These are phyloP conservation scores for Cladosporium sp. DNA, from an alignment of 2,329 filamentous ascomycete genomes.

Conservation along the genomic window DNA sequence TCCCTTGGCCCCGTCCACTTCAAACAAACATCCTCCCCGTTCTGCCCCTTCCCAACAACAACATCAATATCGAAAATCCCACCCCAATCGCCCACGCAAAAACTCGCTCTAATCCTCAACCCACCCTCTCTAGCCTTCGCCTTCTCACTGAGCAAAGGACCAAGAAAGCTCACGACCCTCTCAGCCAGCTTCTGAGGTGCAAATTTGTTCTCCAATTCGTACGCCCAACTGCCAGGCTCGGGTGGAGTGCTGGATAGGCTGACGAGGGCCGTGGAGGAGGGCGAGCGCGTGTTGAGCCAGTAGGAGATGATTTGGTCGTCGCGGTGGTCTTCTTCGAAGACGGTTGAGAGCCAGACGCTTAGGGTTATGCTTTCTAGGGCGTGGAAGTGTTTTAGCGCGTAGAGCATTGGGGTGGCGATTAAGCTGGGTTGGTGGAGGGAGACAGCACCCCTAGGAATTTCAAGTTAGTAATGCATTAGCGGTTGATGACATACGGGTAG, in stretches of 20 bases:
- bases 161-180: conserved; percentile 37
- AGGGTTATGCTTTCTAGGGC: conserved; percentile 39
- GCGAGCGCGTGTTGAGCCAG: conserved; percentile 39
- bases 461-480: no score
- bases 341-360: conserved; percentile 39
- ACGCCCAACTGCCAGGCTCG: conserved; percentile 38
- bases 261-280: conserved; percentile 36
- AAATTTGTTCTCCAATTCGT: conserved; percentile 36
- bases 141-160: conserved; percentile 35
- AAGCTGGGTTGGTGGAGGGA: conserved; percentile 35
- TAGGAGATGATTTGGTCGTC: conserved; percentile 41
- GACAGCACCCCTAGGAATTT: conserved; percentile 29
- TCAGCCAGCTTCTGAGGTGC: conserved; percentile 38
- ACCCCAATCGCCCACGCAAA: conserved; percentile 37
- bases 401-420: conserved; percentile 36
- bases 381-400: conserved; percentile 38
- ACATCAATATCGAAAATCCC: conserved; percentile 46
- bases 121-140: conserved; percentile 39
- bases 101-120: conserved; percentile 41
- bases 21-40: conserved; percentile 34
- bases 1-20: conserved; percentile 41
- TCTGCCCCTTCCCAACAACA: conserved; percentile 31
- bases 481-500: no score
- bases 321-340: conserved; percentile 35
- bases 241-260: conserved; percentile 26